Conservation (phyloP, 805 yeast species). For the Cyberlindnera amylophila region DNA sequence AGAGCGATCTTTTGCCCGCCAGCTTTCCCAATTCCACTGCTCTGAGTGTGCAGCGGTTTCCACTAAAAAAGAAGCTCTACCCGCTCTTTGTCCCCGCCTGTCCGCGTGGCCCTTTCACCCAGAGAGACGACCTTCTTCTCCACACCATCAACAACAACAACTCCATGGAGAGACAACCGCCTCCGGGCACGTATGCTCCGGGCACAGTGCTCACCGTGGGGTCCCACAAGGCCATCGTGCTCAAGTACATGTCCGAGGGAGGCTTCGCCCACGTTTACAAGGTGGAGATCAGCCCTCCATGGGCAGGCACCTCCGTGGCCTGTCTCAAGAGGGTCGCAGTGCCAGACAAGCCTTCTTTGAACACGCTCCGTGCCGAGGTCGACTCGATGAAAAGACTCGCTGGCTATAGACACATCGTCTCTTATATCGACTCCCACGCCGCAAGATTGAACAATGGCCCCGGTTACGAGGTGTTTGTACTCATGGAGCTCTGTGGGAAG, state of each 20-base stretch:
- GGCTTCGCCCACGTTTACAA: constrained; percentile 96
- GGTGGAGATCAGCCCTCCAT: constrained; percentile 62
- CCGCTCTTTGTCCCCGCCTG: not conserved
- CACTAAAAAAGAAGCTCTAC: too few relatives aligned
- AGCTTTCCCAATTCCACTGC: too few relatives aligned
- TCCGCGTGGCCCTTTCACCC: not conserved
- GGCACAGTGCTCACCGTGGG: constrained; percentile 84
- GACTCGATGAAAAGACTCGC: constrained; percentile 91
- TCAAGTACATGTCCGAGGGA: constrained; percentile 77
- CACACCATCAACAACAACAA: not conserved
- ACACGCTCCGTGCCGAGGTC: constrained; percentile 86
- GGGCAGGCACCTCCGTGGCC: constrained; percentile 51
- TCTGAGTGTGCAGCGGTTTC: too few relatives aligned
- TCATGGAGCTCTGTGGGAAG: constrained; percentile 77
- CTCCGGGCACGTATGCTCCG: constrained; percentile 61
- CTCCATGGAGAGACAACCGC: constrained; percentile 33
- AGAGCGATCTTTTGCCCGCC: too few relatives aligned
- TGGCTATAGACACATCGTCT: constrained; percentile 77
- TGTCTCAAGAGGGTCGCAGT: constrained; percentile 95
- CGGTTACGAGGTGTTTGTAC: constrained; percentile 72
- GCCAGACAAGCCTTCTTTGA: constrained; percentile 82
- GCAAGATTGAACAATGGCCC: constrained; percentile 51
- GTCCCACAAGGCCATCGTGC: constrained; percentile 66
- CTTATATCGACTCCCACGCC: constrained; percentile 94
- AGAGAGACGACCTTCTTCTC: not conserved